Evolutionary conservation across 176 grass and related monocot species (phyloP), one percentile per base, ranked within the genome.

Genomic region (Juncus inflexus): DNA sequence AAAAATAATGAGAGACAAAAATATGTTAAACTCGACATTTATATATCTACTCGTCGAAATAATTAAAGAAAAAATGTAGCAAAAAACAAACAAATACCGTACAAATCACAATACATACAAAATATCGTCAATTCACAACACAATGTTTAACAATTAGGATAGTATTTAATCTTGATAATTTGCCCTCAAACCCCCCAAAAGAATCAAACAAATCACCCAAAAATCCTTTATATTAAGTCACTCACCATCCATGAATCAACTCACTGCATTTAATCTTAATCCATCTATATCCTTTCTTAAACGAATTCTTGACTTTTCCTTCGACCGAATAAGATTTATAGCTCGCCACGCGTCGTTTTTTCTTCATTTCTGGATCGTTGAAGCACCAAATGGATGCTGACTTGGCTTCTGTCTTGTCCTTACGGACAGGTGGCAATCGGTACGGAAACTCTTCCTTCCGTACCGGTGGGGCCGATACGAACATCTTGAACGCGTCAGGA

Each of bases 301-400:
- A 59, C 3, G 90, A 95, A 7, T 79, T 57, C 74, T 86, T 95
- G 64, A 90, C 63, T 66, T 90, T 95, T 3, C 90, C 83, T 63
- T 95, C 86, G 65, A 95, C 86, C 7, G 83, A 86, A 62, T 90
- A 95, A 8, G 79, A 77, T 78, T 95, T 95, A 77, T 95, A 95
- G 74, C 83, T 90, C 49, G 83, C 90, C 62, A 95, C 86, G 62
- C 90, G 14, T 42, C 86, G 64, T 77, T 84, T 75, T 37, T 83
- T 72, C 74, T 83, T 86, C 86, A 90, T 78, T 78, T 95, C 90
- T 5, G 90, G 90, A 69, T 95, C 90, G 40, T 80, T 84, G 74
- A 90, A 80, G 77, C 84, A 95, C 90, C 90, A 84, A 76, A 82
- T 73, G 51, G 64, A 42, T 63, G 3, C 66, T 50, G 0, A 19